Evolutionary conservation across 2,329 filamentous ascomycete species (phyloP).

Genomic region (Colletotrichum australisinense): DNA sequence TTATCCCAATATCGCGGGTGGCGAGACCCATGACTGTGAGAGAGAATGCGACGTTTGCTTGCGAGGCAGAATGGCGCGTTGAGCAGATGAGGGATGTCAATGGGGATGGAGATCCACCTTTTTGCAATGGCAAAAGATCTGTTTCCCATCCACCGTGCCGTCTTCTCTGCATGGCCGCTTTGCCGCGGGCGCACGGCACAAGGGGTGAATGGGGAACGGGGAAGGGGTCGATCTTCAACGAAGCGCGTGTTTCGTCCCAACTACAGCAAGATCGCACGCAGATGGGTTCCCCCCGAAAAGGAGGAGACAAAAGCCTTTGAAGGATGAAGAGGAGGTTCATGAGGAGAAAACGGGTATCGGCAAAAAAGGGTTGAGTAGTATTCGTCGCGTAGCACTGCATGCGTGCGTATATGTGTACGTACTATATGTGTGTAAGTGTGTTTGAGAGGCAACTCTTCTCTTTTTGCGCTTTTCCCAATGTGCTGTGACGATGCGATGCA

Average conservation of each 20-base stretch:
- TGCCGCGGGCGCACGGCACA: not conserved
- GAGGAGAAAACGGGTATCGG: not conserved
- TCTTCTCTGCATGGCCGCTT: not conserved
- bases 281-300: not conserved
- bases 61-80: not conserved
- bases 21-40: not conserved
- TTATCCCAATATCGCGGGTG: not conserved
- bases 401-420: not conserved
- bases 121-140: not conserved
- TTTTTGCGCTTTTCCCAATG: not conserved
- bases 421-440: not conserved
- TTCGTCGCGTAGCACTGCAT: not conserved
- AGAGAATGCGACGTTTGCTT: not conserved
- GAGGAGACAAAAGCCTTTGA: not conserved
- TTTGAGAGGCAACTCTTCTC: not conserved
- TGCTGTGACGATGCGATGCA: not conserved
- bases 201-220: not conserved
- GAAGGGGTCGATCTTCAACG: not conserved
- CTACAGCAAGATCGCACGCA: not conserved
- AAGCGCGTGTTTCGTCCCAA: not conserved
- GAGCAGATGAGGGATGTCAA: not conserved
- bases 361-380: not conserved
- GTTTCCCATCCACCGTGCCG: not conserved
- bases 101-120: not conserved
- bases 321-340: not conserved